These are phyloP conservation scores for Testicularia cyperi DNA, from an alignment of 1,284 basidiomycete genomes.

Conservation along the genomic window DNA sequence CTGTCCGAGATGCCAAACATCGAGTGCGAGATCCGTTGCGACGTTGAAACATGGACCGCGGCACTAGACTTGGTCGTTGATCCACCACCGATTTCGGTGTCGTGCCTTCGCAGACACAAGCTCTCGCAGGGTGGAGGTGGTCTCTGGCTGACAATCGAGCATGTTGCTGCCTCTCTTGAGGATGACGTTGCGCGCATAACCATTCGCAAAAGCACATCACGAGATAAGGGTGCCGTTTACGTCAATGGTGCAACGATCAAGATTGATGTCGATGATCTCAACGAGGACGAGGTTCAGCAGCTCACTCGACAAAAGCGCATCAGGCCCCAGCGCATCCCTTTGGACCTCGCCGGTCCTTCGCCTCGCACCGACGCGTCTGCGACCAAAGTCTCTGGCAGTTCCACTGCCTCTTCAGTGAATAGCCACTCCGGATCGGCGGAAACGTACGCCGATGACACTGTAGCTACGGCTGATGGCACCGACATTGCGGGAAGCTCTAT, in stretches of 20 bases:
- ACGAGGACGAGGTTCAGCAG: constrained; percentile 81
- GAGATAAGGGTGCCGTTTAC: constrained; percentile 76
- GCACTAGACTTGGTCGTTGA: constrained; percentile 89
- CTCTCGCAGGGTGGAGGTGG: constrained; percentile 86
- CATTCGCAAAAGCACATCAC: constrained; percentile 69
- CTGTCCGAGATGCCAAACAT: constrained; percentile 65
- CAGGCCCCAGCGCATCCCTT: constrained; percentile 80
- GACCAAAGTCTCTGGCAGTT: background rate
- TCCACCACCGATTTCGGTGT: constrained; percentile 83
- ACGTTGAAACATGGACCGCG: constrained; percentile 84
- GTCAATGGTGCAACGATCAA: constrained; percentile 84
- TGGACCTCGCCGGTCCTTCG: constrained; percentile 67
- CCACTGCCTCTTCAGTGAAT: background rate
- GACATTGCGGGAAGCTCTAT: no score
- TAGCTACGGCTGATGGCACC: background rate
- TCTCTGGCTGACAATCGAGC: constrained; percentile 91
- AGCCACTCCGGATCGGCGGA: background rate
- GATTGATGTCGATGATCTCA: constrained; percentile 88
- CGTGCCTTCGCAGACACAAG: constrained; percentile 81
- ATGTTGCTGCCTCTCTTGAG: constrained; percentile 75
- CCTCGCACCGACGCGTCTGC: constrained; percentile 1
- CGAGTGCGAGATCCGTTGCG: constrained; percentile 92
- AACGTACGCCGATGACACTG: background rate
- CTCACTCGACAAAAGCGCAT: constrained; percentile 81
- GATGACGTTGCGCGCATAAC: constrained; percentile 70